phyloP scores from a whole-genome alignment of 805 yeast species.

The Metschnikowia continentalis region DNA sequence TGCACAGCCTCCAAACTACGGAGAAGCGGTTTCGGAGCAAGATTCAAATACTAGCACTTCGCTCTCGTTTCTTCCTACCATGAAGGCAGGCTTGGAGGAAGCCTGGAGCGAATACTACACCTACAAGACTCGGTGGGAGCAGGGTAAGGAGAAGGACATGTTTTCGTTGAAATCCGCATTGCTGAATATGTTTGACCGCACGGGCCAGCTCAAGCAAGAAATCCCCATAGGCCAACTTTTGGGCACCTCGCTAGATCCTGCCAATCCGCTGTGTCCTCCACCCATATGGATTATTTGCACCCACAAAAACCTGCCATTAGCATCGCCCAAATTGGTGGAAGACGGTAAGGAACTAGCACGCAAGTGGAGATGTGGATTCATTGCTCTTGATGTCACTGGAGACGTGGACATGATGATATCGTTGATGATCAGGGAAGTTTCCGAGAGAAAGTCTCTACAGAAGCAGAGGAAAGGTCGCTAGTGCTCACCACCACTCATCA shows the following conservation, averaged over 20 bases:
- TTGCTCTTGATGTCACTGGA: slow-evolving; percentile 55
- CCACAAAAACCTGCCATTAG: slow-evolving; percentile 51
- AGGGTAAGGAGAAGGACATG: slow-evolving; percentile 64
- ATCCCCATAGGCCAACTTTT: slow-evolving; percentile 14
- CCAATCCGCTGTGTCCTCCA: slow-evolving; percentile 44
- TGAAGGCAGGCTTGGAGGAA: slow-evolving; percentile 56
- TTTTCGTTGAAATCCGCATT: slow-evolving; percentile 56
- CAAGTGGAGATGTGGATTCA: slow-evolving; percentile 63
- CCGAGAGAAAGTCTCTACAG: slow-evolving; percentile 39
- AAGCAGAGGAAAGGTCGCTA: slow-evolving; percentile 9
- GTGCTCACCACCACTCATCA: not conserved
- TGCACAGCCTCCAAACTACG: slow-evolving; percentile 56
- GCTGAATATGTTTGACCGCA: slow-evolving; percentile 55
- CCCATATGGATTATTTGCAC: slow-evolving; percentile 69
- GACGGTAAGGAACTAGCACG: slow-evolving; percentile 55
- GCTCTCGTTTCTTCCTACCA: slow-evolving; percentile 39
- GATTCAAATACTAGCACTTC: slow-evolving; percentile 17
- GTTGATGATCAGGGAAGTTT: slow-evolving; percentile 54
- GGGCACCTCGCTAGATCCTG: slow-evolving; percentile 30
- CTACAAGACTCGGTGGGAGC: slow-evolving; percentile 54
- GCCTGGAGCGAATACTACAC: slow-evolving; percentile 69
- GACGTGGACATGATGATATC: slow-evolving; percentile 55
- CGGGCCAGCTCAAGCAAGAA: slow-evolving; percentile 11
- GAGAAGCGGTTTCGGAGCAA: slow-evolving; percentile 20
- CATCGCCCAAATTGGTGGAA: slow-evolving; percentile 56